Evolutionary conservation across 331 rosid species (phyloP), one percentile per base, ranked within the genome.

Genomic region (Telfairia occidentalis): DNA sequence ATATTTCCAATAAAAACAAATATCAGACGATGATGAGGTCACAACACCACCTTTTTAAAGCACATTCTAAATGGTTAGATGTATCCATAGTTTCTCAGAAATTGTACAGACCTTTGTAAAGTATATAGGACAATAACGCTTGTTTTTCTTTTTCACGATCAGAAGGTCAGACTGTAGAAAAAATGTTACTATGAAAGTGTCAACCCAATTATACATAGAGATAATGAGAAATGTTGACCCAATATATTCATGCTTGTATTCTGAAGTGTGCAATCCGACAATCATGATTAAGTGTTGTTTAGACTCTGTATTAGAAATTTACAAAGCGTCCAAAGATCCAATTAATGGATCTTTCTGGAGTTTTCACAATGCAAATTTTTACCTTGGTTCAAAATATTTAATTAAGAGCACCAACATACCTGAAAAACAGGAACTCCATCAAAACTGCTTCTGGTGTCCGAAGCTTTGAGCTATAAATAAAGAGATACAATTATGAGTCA

Each of bases 351-450:
- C 26, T 3, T 19, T 21, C 21, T 19, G 45, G 13, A 9, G 43
- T 46, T 50, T 71, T 71, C 76, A 35, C 57, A 45, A 70, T 1
- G 30, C 19, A 32, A 19, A 50, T 30, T 54, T 19, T 9, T 4
- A 10, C 53, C 59, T 34, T 21, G 5, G 64, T 15, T 18, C 77
- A 64, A 21, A 10, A 37, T 18, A 64, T 23, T 73, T 24, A 34
- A 83, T 35, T 76, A 82, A 75, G 50, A 19, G 76, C 48, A 79
- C 45, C 40, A 78, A 71, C 71, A 71, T 80, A 94, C 98, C 97
- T 91, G 96, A 87, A 94, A 94, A 63, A 94, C 84, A 63, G 98
- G 97, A 83, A 94, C 97, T 80, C 97, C 97, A 77, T 91, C 97
- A 80, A 94, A 91, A 24, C 96, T 89, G 76, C 48, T 86, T 78